phyloP scores from a whole-genome alignment of 306 rosid genomes.

The Quercus ilex region DNA sequence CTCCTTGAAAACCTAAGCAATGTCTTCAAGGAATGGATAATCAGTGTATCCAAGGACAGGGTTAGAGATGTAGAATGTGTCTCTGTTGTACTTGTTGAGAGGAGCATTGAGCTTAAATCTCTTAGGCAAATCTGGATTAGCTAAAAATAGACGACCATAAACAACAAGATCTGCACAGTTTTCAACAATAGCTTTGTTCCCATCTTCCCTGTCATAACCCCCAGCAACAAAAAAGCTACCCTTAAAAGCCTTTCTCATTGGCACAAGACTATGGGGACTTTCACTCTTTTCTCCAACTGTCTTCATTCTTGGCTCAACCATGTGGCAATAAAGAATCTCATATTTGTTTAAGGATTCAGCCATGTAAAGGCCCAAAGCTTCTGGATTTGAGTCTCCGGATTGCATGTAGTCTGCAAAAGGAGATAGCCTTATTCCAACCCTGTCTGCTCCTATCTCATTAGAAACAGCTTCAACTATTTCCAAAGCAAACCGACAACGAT shows the following conservation, averaged over 20 bases:
- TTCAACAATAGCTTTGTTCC: conserved; percentile 46
- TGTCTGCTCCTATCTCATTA: conserved; percentile 53
- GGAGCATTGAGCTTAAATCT: conserved; percentile 59
- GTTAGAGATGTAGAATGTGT: conserved; percentile 44
- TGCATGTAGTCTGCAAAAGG: conserved; percentile 48
- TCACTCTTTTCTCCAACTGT: conserved; percentile 12
- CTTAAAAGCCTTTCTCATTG: conserved; percentile 63
- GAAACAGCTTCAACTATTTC: conserved; percentile 52
- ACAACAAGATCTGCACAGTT: conserved; percentile 39
- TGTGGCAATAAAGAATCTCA: conserved; percentile 49
- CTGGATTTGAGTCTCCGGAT: conserved; percentile 50
- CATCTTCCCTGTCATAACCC: conserved; percentile 48
- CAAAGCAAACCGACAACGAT: conserved; percentile 50
- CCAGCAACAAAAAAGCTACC: conserved; percentile 58
- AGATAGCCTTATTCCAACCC: conserved; percentile 63
- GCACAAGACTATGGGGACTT: conserved; percentile 28
- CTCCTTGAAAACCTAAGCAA: not conserved
- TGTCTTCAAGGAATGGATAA: conserved; percentile 54
- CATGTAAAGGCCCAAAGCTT: conserved; percentile 44
- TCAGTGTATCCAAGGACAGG: conserved; percentile 61
- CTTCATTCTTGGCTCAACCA: conserved; percentile 68
- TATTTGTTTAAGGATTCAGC: conserved; percentile 44
- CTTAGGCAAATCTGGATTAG: conserved; percentile 72
- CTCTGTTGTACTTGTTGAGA: conserved; percentile 49
- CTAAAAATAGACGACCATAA: conserved; percentile 48